Evolutionary conservation across 2,329 filamentous ascomycete genomes (phyloP).

Genomic region (Alternaria sp.): DNA sequence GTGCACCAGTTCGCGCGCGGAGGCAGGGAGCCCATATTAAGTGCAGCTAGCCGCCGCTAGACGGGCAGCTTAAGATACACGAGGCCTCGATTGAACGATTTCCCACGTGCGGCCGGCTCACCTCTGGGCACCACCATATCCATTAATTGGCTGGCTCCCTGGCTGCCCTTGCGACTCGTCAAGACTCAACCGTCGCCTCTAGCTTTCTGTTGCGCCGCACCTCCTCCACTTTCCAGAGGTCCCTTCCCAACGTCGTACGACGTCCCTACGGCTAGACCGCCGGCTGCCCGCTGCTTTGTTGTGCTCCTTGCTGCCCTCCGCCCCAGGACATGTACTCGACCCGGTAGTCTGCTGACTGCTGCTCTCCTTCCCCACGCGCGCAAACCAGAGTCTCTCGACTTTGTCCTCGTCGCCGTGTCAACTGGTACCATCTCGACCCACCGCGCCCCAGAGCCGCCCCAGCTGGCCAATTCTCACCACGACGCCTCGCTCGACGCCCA

Average conservation of each 20-base stretch:
- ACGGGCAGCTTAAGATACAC: slow-evolving; percentile 44
- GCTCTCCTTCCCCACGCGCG: slow-evolving; percentile 10
- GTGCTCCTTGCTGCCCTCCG: slow-evolving; percentile 19
- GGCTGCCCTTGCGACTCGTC: slow-evolving; percentile 21
- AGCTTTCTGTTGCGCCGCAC: slow-evolving; percentile 23
- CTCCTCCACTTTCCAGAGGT: slow-evolving; percentile 27
- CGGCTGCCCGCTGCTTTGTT: slow-evolving; percentile 31
- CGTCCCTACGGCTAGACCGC: slow-evolving; percentile 32
- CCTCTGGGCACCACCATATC: slow-evolving; percentile 30
- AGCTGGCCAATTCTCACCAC: slow-evolving; percentile 18
- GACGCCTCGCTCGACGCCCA: slow-evolving; percentile 28
- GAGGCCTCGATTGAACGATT: slow-evolving; percentile 49
- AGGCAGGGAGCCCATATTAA: slow-evolving; percentile 37
- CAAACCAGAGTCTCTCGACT: background rate
- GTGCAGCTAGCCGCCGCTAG: slow-evolving; percentile 48
- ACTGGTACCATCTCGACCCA: slow-evolving; percentile 29
- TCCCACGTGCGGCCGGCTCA: slow-evolving; percentile 45
- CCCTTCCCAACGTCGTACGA: slow-evolving; percentile 35
- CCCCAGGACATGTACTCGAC: slow-evolving; percentile 30
- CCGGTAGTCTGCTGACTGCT: slow-evolving; percentile 21
- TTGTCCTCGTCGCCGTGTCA: slow-evolving; percentile 24
- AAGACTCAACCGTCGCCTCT: slow-evolving; percentile 22
- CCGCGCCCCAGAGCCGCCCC: slow-evolving; percentile 16
- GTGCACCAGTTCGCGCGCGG: slow-evolving; percentile 29
- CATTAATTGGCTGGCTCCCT: slow-evolving; percentile 38